These are phyloP conservation scores for Xanthoconium separans DNA, from an alignment of 1,284 basidiomycete genomes.

Conservation along the genomic window DNA sequence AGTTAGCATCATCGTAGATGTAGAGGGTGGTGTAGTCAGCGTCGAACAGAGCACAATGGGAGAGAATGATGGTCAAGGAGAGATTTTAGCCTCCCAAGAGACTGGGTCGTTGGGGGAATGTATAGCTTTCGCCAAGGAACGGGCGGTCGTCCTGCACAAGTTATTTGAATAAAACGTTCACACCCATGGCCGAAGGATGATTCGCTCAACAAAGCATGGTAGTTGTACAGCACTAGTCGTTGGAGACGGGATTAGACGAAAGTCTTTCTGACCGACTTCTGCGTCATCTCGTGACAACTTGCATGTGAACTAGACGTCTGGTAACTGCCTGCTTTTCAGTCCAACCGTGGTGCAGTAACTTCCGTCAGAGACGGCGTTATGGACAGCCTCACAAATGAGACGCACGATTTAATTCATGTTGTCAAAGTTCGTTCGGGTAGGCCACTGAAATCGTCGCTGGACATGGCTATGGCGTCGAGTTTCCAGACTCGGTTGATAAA, in stretches of 20 bases:
- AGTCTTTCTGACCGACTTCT: too few species aligned
- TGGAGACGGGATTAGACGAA: too few species aligned
- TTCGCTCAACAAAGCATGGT: too few species aligned
- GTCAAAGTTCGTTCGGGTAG: background rate
- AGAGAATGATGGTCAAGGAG: constrained; percentile 19
- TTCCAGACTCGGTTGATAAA: background rate
- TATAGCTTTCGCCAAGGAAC: constrained; percentile 20
- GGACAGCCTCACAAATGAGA: background rate
- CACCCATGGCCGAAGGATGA: background rate
- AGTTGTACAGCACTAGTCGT: too few species aligned
- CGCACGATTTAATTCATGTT: background rate
- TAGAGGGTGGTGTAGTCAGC: constrained; percentile 22
- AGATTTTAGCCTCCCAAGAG: background rate
- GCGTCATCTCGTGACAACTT: too few species aligned
- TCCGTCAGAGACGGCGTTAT: background rate
- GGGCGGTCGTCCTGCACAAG: constrained; percentile 23
- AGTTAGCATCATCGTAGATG: constrained; percentile 65
- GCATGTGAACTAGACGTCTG: too few species aligned
- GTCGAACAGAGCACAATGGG: constrained; percentile 28
- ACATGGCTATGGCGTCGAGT: background rate
- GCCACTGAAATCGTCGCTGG: background rate
- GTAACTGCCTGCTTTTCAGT: background rate
- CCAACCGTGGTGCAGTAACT: too few species aligned
- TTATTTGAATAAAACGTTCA: constrained; percentile 21
- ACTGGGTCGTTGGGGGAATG: constrained; percentile 20